Percentiles rank a stretch among this genome's conserved stretches.
Evolutionary conservation across 2,329 filamentous ascomycete species (phyloP).

Genomic region (Simplicillium sp.): DNA sequence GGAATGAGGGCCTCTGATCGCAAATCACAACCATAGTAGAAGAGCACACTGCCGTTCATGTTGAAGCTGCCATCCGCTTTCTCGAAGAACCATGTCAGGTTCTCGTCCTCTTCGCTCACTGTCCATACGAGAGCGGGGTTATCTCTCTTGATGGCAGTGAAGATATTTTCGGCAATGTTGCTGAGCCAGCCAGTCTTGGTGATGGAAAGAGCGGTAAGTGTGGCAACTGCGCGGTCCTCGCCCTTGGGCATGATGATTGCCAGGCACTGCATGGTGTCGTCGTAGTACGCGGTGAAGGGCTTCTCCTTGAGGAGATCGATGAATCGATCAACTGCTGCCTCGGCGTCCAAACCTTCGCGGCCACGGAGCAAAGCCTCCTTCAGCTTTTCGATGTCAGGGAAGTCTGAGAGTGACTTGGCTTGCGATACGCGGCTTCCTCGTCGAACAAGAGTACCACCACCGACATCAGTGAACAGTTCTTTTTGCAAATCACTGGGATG

Average conservation of each 20-base stretch:
- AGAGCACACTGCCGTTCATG: constrained; percentile 78
- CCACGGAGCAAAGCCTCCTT: constrained; percentile 78
- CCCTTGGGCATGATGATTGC: constrained; percentile 75
- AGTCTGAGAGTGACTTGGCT: constrained; percentile 60
- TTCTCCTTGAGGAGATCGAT: constrained; percentile 67
- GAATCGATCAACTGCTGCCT: constrained; percentile 78
- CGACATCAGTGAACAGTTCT: constrained; percentile 95
- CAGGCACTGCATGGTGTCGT: constrained; percentile 87
- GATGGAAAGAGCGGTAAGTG: constrained; percentile 82
- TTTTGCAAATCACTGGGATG: constrained; percentile 93
- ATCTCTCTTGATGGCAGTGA: constrained; percentile 88
- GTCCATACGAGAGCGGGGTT: constrained; percentile 89
- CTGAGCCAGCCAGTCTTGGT: constrained; percentile 92
- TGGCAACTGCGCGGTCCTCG: constrained; percentile 59
- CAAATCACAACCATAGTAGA: constrained; percentile 88
- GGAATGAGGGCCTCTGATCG: constrained; percentile 66
- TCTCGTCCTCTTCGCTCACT: constrained; percentile 93
- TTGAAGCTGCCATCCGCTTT: constrained; percentile 90
- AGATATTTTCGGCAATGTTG: constrained; percentile 92
- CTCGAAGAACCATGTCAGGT: constrained; percentile 96
- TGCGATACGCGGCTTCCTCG: constrained; percentile 83
- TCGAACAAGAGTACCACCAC: constrained; percentile 85
- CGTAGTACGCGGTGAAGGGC: constrained; percentile 87
- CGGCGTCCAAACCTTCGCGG: constrained; percentile 70
- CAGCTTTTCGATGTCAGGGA: constrained; percentile 66